Evolutionary conservation across 2,329 filamentous ascomycete genomes (phyloP), one percentile per base, ranked within the genome.

Genomic region (Fusarium palustre): DNA sequence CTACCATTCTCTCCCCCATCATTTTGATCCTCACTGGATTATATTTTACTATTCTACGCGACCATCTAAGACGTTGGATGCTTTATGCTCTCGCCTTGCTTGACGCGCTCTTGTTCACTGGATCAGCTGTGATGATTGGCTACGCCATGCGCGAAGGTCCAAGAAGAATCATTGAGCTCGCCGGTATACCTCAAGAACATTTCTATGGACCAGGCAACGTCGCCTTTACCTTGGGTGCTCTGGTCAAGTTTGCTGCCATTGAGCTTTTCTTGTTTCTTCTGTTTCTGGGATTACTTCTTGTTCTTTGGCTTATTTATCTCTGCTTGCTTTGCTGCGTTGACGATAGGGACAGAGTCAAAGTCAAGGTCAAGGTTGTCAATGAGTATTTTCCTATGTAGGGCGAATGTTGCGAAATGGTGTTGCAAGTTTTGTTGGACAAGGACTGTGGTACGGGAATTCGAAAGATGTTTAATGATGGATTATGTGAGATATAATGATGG

Each of bases 111-210:
- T 15, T 36, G 4, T 55, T 55, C 2, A n/a, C 30, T 31, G 41
- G 31, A 0, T 20, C n/a, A 13, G 53, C 7, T 7, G 7, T 30
- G 3, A 48, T 55, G n/a, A 9, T 55, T 3, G 53, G 45, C 0
- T 38, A 49, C 8, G 53, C 53, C 4, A 55, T 55, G 42, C 42
- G 25, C 9, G 53, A 55, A 6, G 42, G 53, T 7, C 53, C 53
- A 10, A 28, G 24, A 2, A 31, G 41, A 0, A 34, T 55, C 2
- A 49, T 55, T 10, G 45, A n/a, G 5, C 53, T 55, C 12, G 33
- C 53, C 0, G 42, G 24, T 22, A 11, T 49, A 3, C 24, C 22
- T 3, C 22, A 55, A 15, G n/a, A 12, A 4, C 15, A 24, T 13
- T 22, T 30, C 2, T 34, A 15, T 34, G 53, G 24, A 6, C 42